Base-by-base conservation (phyloP, 768 basidiomycete species). In the Jaapia argillacea region DNA sequence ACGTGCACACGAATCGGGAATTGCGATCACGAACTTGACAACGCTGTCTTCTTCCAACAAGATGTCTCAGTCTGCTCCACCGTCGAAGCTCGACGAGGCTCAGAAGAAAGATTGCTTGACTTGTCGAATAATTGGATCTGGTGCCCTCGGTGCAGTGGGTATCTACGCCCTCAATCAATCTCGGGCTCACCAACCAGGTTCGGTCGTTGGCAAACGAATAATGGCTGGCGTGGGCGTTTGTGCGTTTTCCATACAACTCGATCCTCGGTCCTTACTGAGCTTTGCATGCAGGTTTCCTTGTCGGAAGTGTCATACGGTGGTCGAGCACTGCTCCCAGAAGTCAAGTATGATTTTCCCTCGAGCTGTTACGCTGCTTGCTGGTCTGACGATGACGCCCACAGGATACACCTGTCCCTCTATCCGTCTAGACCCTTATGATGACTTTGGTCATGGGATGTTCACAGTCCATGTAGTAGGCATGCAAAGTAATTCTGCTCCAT, bases 21-120 rank as follows among this genome's bases (percentile, higher is more conserved):
- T n/a, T n/a, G n/a, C n/a, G n/a, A n/a, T n/a, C n/a, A n/a, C n/a
- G n/a, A n/a, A n/a, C n/a, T n/a, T n/a, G n/a, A n/a, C n/a, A n/a
- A n/a, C n/a, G n/a, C n/a, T n/a, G n/a, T n/a, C n/a, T n/a, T n/a
- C n/a, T n/a, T n/a, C n/a, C n/a, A n/a, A n/a, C n/a, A n/a, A n/a
- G n/a, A n/a, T n/a, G n/a, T n/a, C n/a, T n/a, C n/a, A n/a, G n/a
- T n/a, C n/a, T n/a, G n/a, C n/a, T n/a, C n/a, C n/a, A n/a, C n/a
- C n/a, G n/a, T n/a, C n/a, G n/a, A n/a, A n/a, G n/a, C n/a, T n/a
- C n/a, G n/a, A n/a, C n/a, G n/a, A n/a, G n/a, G n/a, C n/a, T n/a
- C n/a, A n/a, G n/a, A n/a, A n/a, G n/a, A 7, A 68, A 38, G 80
- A 85, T 33, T 87, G 84, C 47, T 52, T 83, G n/a, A 69, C 79